phyloP scores from a whole-genome alignment of 768 basidiomycete species.

The Pholiota conissans region DNA sequence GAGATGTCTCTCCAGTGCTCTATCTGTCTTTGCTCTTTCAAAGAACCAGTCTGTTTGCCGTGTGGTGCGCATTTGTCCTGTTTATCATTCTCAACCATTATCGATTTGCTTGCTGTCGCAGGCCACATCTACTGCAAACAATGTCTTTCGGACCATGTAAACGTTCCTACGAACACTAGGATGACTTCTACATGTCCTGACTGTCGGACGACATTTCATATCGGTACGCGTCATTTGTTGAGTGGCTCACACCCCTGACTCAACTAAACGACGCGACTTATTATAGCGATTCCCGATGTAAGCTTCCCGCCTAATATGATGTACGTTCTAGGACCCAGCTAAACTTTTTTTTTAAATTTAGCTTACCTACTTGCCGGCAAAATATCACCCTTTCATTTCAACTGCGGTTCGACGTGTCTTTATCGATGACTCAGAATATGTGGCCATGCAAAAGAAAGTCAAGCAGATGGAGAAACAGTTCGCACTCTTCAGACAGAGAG shows the following conservation, averaged over 20 bases:
- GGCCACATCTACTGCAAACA: constrained; percentile 65
- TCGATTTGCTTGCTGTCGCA: constrained; percentile 21
- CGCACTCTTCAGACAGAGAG: neutral
- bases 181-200: constrained; percentile 54
- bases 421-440: constrained; percentile 31
- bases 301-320: neutral
- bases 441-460: constrained; percentile 31
- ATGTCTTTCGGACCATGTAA: constrained; percentile 50
- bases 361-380: constrained; percentile 45
- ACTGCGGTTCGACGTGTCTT: constrained; percentile 53
- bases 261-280: neutral
- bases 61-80: constrained; percentile 46
- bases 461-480: constrained; percentile 31
- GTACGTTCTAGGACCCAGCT: neutral
- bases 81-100: neutral
- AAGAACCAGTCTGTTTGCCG: constrained; percentile 57
- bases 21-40: constrained; percentile 54
- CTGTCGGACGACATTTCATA: constrained; percentile 55
- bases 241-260: neutral
- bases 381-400: constrained; percentile 47
- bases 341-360: constrained; percentile 18
- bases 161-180: constrained; percentile 29
- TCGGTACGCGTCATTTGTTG: constrained; percentile 35
- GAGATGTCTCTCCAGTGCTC: constrained; percentile 42
- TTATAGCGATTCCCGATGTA: constrained; percentile 29